Evolutionary conservation across 2,329 filamentous ascomycete species (phyloP).

Genomic region (Epichloe baconii): DNA sequence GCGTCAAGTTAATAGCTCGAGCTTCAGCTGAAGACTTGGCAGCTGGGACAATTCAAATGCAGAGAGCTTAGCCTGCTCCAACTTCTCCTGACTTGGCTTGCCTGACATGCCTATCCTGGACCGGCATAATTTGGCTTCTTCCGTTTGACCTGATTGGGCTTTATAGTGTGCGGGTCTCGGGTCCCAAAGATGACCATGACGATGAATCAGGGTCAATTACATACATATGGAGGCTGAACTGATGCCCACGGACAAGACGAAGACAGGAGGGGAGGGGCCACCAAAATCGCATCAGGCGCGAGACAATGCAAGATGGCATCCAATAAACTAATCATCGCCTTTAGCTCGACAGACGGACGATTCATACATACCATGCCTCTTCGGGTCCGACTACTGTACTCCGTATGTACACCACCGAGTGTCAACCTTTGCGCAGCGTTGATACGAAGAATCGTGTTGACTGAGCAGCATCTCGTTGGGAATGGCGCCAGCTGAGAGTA

Average conservation of each 20-base stretch:
- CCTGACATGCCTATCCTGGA: constrained; percentile 1
- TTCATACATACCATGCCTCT: not conserved
- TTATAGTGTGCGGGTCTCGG: not conserved
- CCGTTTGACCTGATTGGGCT: not conserved
- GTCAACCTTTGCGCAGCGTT: not conserved
- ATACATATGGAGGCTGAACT: not conserved
- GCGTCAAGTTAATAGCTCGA: too few relatives aligned
- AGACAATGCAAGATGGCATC: constrained; percentile 1
- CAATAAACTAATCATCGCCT: not conserved
- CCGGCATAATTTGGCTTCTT: not conserved
- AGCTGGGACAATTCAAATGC: not conserved
- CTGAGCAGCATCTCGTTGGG: too few relatives aligned
- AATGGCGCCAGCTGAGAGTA: too few relatives aligned
- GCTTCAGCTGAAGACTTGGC: not conserved
- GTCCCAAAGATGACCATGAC: not conserved
- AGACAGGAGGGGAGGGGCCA: too few relatives aligned
- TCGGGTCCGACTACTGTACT: not conserved
- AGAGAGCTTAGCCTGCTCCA: not conserved
- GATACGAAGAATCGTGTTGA: too few relatives aligned
- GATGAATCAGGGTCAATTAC: too few relatives aligned
- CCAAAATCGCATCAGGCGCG: not conserved
- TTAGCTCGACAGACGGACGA: not conserved
- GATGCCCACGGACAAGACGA: not conserved
- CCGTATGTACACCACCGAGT: too few relatives aligned
- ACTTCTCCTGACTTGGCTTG: constrained; percentile 1